phyloP scores from a whole-genome alignment of 169 alveolate genomes.

The Plasmodium relictum region DNA sequence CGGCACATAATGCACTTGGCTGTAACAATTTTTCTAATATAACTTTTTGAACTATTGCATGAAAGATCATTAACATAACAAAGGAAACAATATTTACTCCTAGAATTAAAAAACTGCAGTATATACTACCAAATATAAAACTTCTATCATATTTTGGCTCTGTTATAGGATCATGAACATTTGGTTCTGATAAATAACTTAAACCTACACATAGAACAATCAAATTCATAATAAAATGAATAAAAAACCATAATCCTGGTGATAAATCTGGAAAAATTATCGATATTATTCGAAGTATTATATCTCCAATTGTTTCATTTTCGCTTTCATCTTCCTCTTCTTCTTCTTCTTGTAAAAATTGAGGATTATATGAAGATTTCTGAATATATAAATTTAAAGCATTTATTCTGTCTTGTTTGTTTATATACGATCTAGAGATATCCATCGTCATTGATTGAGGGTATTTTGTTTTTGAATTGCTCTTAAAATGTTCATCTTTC shows the following conservation, averaged over 20 bases:
- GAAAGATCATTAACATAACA: conserved; percentile 44
- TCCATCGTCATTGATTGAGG: conserved; percentile 72
- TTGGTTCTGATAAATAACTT: conserved; percentile 66
- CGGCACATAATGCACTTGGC: conserved; percentile 81
- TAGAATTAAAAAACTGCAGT: conserved; percentile 49
- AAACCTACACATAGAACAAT: conserved; percentile 51
- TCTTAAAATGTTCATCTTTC: conserved; percentile 52
- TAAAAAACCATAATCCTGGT: conserved; percentile 72
- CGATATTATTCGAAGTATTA: conserved; percentile 24
- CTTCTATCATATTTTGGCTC: conserved; percentile 69
- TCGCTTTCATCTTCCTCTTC: conserved; percentile 76
- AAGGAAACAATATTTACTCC: conserved; percentile 51
- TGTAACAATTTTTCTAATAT: conserved; percentile 75
- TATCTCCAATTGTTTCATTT: conserved; percentile 65
- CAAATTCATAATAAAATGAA: conserved; percentile 60
- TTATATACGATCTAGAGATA: conserved; percentile 67
- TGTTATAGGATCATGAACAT: conserved; percentile 20
- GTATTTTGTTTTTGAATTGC: conserved; percentile 31
- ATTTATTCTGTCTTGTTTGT: conserved; percentile 69
- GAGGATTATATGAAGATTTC: conserved; percentile 69
- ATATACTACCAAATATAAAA: conserved; percentile 63
- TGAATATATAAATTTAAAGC: conserved; percentile 67
- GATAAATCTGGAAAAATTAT: conserved; percentile 68
- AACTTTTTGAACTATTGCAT: conserved; percentile 70
- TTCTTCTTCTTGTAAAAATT: conserved; percentile 68